These are phyloP conservation scores for Harringtonia aguacate DNA, from an alignment of 2,329 filamentous ascomycete genomes.

Conservation along the genomic window DNA sequence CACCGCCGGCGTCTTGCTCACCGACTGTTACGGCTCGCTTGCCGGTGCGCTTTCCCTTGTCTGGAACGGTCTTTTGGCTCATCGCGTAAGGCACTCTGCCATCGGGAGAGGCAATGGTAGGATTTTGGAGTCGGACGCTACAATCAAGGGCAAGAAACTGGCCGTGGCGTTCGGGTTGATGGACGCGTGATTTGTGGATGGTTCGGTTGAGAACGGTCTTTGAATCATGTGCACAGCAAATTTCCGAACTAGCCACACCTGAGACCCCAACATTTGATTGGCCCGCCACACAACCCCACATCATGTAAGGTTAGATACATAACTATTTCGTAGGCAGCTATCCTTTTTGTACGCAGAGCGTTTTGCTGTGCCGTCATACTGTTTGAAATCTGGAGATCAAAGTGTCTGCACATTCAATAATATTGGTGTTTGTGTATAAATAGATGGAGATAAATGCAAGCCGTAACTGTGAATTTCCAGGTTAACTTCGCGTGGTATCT, in stretches of 20 bases:
- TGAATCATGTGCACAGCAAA: background rate
- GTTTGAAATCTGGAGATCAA: too few species aligned
- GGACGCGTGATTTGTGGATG: background rate
- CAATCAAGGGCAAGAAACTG: background rate
- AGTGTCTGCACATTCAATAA: too few species aligned
- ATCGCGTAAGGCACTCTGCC: slow-evolving; percentile 23
- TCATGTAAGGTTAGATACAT: too few species aligned
- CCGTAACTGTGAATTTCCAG: too few species aligned
- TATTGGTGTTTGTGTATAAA: too few species aligned
- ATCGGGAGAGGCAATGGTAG: background rate
- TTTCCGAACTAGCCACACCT: background rate
- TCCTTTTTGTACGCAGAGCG: too few species aligned
- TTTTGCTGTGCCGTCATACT: too few species aligned
- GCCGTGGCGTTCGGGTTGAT: background rate
- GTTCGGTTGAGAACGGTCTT: too few species aligned
- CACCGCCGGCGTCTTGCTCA: slow-evolving; percentile 13
- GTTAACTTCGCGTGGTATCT: too few species aligned
- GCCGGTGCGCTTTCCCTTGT: slow-evolving; percentile 40
- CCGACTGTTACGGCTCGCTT: background rate
- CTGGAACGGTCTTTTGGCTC: slow-evolving; percentile 49
- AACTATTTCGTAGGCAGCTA: too few species aligned
- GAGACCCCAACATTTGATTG: background rate
- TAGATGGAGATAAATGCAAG: too few species aligned
- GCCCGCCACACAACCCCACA: background rate
- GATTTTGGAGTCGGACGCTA: background rate